Evolutionary conservation across 768 basidiomycete species (phyloP), one percentile per base, ranked within the genome.

Genomic region (Hemileccinum rubropunctum): DNA sequence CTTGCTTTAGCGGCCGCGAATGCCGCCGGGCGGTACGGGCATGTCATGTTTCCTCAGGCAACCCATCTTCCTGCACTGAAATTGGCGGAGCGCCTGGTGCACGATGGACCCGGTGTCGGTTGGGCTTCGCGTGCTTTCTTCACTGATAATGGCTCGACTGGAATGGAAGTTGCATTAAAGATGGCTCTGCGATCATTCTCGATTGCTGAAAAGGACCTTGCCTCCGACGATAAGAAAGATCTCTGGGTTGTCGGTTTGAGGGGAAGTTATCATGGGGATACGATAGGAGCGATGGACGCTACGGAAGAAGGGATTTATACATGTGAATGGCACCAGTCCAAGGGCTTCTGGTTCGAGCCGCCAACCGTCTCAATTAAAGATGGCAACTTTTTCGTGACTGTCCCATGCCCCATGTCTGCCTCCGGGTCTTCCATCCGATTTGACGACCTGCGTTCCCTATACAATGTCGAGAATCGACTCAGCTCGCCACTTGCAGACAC

Each of bases 221-320:
- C 69, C 18, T 60, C 67, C 6, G 34, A 50, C 10, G 73, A 73
- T 23, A 73, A 73, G 55, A 80, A 78, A 52, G 68, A 72, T 21
- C 71, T 94, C 4, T 91, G 89, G 4, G 79, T 98, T 1, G 64
- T 98, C 3, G 95, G 95, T 0, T 60, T 98, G 37, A 86, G 82
- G 57, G 95, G 95, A 5, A 92, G 92, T 62, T 98, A 98, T 70
- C 95, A 98, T 61, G 95, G 95, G 2, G 95, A 98, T 67, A 98
- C 95, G 12, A 95, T 98, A 53, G 95, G 95, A 0, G 86, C 87
- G 2, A 98, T 98, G 95, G 91, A 98, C 57, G 95, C 95, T 7
- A 88, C 83, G 55, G 86, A 89, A 62, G 91, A 95, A 59, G 88
- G 91, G 9, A 86, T 95, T 2, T 98, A 88, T 67, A 88, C 88